Conservation (phyloP, 768 basidiomycete genomes). For the Guyanaporus albipodus region DNA sequence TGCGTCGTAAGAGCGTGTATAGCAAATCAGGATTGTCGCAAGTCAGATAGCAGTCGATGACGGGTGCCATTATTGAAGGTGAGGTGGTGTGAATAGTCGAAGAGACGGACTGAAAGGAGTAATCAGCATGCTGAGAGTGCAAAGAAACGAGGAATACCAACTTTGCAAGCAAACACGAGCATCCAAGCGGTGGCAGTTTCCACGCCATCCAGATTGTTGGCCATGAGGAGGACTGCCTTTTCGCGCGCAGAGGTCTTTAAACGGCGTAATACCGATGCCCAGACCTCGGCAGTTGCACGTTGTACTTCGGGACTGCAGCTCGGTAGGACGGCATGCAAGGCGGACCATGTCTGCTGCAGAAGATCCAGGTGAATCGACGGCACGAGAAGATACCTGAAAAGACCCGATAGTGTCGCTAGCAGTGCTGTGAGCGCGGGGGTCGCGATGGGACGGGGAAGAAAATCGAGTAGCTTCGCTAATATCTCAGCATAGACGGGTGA, state of each 20-base stretch:
- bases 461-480: constrained; percentile 49
- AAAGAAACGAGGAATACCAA: constrained; percentile 24
- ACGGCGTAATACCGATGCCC: constrained; percentile 74
- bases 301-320: constrained; percentile 70
- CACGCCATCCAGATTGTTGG: constrained; percentile 43
- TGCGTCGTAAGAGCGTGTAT: constrained; percentile 59
- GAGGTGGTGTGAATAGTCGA: constrained; percentile 79
- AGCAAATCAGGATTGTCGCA: constrained; percentile 38
- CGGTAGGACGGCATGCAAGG: constrained; percentile 47
- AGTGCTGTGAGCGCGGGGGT: constrained; percentile 58
- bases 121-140: background rate
- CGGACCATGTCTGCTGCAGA: constrained; percentile 57
- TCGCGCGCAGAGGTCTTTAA: constrained; percentile 59
- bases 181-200: constrained; percentile 72
- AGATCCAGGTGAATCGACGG: constrained; percentile 53
- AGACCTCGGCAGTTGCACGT: constrained; percentile 79
- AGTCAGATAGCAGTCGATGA: constrained; percentile 54
- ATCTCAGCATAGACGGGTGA: constrained; percentile 57
- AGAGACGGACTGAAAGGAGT: constrained; percentile 59
- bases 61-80: constrained; percentile 52
- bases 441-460: constrained; percentile 57
- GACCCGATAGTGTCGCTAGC: constrained; percentile 59
- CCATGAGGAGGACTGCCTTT: constrained; percentile 53
- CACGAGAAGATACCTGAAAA: constrained; percentile 73
- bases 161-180: constrained; percentile 77